phyloP scores from a whole-genome alignment of 148 eudicot species.

The Vaccinium myrtillus region DNA sequence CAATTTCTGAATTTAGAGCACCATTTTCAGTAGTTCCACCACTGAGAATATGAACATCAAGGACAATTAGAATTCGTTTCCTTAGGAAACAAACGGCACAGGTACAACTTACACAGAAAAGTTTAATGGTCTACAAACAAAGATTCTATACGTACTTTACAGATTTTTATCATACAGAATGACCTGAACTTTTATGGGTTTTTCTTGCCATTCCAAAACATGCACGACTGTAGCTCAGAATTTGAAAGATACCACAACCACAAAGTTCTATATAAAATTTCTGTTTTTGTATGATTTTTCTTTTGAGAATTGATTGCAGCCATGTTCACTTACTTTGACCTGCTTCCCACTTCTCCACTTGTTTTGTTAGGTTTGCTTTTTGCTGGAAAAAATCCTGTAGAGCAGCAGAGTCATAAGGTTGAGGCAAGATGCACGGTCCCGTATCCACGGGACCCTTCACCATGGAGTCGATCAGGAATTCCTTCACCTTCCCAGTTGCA shows the following conservation, averaged over 20 bases:
- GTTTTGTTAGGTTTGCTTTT: constrained; percentile 15
- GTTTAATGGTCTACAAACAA: no score
- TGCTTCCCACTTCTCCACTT: constrained; percentile 22
- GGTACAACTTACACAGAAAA: no score
- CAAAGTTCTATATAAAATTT: background rate
- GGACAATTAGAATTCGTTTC: no score
- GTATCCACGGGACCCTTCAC: constrained; percentile 32
- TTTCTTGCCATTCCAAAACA: no score
- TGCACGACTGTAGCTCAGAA: no score
- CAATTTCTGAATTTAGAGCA: no score
- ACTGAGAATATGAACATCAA: no score
- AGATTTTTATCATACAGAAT: no score
- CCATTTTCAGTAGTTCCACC: no score
- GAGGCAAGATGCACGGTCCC: constrained; percentile 36
- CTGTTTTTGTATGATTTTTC: background rate
- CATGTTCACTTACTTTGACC: background rate
- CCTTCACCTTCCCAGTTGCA: constrained; percentile 17
- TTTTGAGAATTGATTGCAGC: background rate
- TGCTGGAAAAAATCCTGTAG: constrained; percentile 17
- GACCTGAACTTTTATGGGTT: background rate
- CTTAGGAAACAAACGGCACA: no score
- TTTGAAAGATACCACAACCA: no score
- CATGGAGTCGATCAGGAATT: constrained; percentile 25
- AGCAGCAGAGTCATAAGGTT: constrained; percentile 23
- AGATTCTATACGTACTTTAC: background rate